phyloP scores from a whole-genome alignment of 2,329 filamentous ascomycete species.

The Penicillium sp. region DNA sequence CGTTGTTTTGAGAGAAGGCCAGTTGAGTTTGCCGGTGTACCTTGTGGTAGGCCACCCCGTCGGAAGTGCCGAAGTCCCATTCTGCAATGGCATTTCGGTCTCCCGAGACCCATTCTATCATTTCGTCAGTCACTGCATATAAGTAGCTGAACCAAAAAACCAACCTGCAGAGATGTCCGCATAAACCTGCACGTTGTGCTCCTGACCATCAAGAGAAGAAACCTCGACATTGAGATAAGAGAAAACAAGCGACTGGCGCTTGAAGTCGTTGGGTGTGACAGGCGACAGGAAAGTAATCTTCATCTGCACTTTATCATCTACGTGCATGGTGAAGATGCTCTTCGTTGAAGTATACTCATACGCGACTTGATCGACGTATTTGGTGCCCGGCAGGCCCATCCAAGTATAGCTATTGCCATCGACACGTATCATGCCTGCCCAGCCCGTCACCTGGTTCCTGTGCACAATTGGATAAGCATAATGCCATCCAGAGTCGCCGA shows the following conservation, averaged over 20 bases:
- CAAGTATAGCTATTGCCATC: slow-evolving; percentile 63
- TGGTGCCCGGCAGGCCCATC: slow-evolving; percentile 58
- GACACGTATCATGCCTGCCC: slow-evolving; percentile 67
- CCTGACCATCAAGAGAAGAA: slow-evolving; percentile 57
- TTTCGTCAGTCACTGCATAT: slow-evolving; percentile 10
- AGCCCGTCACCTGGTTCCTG: slow-evolving; percentile 58
- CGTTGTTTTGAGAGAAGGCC: slow-evolving; percentile 46
- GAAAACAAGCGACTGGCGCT: slow-evolving; percentile 64
- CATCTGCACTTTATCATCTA: slow-evolving; percentile 59
- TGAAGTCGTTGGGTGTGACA: slow-evolving; percentile 62
- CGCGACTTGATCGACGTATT: slow-evolving; percentile 54
- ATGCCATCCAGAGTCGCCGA: not conserved
- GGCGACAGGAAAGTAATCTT: slow-evolving; percentile 69
- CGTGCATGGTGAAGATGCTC: slow-evolving; percentile 66
- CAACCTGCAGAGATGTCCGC: slow-evolving; percentile 67
- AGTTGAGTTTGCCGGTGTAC: slow-evolving; percentile 48
- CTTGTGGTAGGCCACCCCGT: slow-evolving; percentile 60
- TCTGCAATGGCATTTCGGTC: slow-evolving; percentile 54
- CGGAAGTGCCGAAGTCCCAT: slow-evolving; percentile 57
- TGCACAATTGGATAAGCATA: slow-evolving; percentile 13
- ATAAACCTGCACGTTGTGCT: slow-evolving; percentile 67
- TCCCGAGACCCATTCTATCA: slow-evolving; percentile 66
- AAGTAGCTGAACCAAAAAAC: slow-evolving; percentile 19
- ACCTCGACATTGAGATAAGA: slow-evolving; percentile 67
- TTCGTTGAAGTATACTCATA: slow-evolving; percentile 69